Evolutionary conservation across 108 stramenopile genomes (phyloP).

Genomic region (Discostella stelligeroides): DNA sequence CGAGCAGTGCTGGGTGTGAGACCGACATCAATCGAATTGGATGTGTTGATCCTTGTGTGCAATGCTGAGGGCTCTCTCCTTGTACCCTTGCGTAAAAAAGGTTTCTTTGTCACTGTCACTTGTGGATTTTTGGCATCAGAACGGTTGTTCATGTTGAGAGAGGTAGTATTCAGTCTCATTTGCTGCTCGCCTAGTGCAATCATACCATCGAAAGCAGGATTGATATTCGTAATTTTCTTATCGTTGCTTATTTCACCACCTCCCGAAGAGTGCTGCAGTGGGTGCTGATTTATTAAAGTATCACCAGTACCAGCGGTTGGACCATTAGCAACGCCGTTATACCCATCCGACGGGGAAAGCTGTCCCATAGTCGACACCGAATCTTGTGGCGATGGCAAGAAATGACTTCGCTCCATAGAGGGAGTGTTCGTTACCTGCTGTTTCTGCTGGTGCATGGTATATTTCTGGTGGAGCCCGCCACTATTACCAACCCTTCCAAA

Average conservation of each 20-base stretch:
- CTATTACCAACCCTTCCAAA: too few relatives aligned
- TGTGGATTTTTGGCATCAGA: background rate
- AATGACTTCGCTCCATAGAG: background rate
- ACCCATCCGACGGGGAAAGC: conserved; percentile 5
- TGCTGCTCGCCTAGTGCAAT: conserved; percentile 39
- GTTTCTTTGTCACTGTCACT: conserved; percentile 10
- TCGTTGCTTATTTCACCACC: background rate
- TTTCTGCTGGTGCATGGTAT: background rate
- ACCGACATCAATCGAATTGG: background rate
- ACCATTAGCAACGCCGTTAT: background rate
- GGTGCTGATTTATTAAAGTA: background rate
- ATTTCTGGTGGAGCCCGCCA: too few relatives aligned
- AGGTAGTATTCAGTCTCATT: conserved; percentile 13
- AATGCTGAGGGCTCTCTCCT: conserved; percentile 52
- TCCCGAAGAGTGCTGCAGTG: background rate
- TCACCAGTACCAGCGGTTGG: background rate
- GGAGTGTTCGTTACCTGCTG: background rate
- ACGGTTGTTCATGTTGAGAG: background rate
- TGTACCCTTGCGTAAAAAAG: conserved; percentile 38
- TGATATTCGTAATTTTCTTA: background rate
- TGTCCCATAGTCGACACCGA: conserved; percentile 12
- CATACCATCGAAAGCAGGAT: conserved; percentile 10
- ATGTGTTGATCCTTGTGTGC: conserved; percentile 15
- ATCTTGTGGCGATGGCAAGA: conserved; percentile 9
- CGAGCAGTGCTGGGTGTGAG: conserved; percentile 13